Base-by-base conservation (phyloP, 345 rosid genomes). In the Melaleuca quinquenervia region DNA sequence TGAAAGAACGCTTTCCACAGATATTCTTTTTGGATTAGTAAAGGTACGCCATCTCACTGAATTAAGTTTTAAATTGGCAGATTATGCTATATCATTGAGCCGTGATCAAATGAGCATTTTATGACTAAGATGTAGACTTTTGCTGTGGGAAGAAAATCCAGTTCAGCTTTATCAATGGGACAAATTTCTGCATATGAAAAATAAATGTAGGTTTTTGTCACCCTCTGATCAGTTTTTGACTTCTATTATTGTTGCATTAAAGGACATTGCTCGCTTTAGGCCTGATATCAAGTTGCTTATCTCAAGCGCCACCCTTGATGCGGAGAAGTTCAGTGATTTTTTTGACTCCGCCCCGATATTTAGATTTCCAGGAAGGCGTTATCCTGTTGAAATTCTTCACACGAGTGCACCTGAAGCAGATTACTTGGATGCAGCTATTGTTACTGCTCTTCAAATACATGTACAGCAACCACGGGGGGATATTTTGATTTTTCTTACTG, bases 341-440 rank as follows among this genome's bases (percentile, higher is more conserved):
- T 97, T 97, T 64, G 99, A 95, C 87, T 89, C 94, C 53, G 99
- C 99, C 82, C 99, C 99, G 49, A 96, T 97, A 85, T 97, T 97
- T 86, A 95, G 91, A 86, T 93, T 97, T 93, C 99, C 99, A 53
- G 99, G 99, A 82, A 94, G 99, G 88, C 91, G 98, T 85, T 97
- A 89, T 91, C 99, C 99, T 45, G 99, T 97, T 64, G 99, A 96
- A 84, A 96, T 96, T 82, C 94, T 95, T 89, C 93, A 92, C 88
- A 97, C 99, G 49, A 97, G 91, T 90, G 99, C 99, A 13, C 99
- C 99, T 52, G 99, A 97, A 89, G 99, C 99, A 87, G 98, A 97
- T 90, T 95, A 97, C 88, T 86, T 97, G 85, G 99, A 97, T 88
- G 99, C 99, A 85, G 98, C 99, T 84, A 89, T 97, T 89, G 99